Base-by-base conservation (phyloP, 2,329 filamentous ascomycete genomes). In the Botrytis cinerea region DNA sequence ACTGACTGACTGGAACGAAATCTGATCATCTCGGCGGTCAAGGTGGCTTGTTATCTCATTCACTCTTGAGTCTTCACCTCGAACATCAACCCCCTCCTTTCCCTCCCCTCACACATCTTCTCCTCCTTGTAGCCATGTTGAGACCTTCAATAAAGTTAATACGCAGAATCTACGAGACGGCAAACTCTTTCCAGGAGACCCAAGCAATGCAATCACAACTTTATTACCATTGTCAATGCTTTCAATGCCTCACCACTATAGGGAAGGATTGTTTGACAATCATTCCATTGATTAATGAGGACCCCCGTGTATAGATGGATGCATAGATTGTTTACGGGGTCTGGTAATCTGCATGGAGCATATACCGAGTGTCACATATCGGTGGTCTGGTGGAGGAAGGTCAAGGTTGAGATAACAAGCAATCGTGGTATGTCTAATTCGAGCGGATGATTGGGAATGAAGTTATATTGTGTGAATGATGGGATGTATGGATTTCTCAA, bases 151-250 rank as follows among this genome's bases (percentile, higher is more conserved):
- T 64, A 43, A 64, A 64, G 59, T 14, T 20, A 64, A 64, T 48
- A 1, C 28, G 16, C n/a, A 28, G 18, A 57, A 18, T 7, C 51
- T 28, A 7, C 51, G 28, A 16, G n/a, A 57, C 51, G 51, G 18
- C 51, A 14, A 57, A 57, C 51, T 28, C 51, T 28, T 28, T 28
- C n/a, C n/a, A 57, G n/a, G 51, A 57, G n/a, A 28, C 51, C 51
- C 51, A 57, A 57, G 51, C 51, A 57, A 28, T 57, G 51, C n/a
- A 57, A 57, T 57, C 51, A 63, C 61, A 63, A 63, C n/a, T 28
- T 45, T 32, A 63, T 63, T 45, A 63, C 38, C 14, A 28, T 18
- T 43, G 60, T 32, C 61, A 63, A 28, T 32, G 61, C 43, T 66
- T 51, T 66, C 45, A n/a, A 51, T 67, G 63, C 63, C n/a, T 51